Evolutionary conservation across 2,329 filamentous ascomycete genomes (phyloP).

Genomic region (Hysterium pulicare): DNA sequence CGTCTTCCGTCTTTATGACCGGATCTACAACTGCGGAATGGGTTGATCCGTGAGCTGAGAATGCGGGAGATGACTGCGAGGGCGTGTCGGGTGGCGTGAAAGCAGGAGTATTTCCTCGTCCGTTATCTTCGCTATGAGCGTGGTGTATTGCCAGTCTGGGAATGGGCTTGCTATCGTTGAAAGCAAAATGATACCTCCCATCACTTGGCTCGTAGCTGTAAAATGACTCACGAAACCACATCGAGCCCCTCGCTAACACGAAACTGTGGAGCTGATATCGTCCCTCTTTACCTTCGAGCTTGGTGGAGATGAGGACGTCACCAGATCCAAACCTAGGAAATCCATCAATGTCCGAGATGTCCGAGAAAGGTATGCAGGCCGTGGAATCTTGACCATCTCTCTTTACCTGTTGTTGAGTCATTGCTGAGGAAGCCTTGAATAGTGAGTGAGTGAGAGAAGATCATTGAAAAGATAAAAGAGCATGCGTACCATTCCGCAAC

Average conservation of each 20-base stretch:
- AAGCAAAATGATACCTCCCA: conserved; percentile 6
- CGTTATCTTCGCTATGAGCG: background rate
- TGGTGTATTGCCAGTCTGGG: conserved; percentile 4
- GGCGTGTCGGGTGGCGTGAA: background rate
- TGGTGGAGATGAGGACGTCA: conserved; percentile 12
- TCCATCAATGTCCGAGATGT: too few relatives aligned
- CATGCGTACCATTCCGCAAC: too few relatives aligned
- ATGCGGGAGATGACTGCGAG: background rate
- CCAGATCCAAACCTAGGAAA: conserved; percentile 16
- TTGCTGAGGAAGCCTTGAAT: too few relatives aligned
- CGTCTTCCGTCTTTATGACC: conserved; percentile 1
- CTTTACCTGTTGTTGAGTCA: too few relatives aligned
- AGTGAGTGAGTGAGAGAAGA: too few relatives aligned
- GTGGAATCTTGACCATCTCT: too few relatives aligned
- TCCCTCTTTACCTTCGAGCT: background rate
- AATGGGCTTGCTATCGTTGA: conserved; percentile 6
- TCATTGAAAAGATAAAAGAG: too few relatives aligned
- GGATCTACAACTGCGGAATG: background rate
- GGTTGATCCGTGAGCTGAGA: background rate
- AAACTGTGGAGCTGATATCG: conserved; percentile 14
- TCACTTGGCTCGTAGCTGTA: background rate
- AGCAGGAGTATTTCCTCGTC: background rate
- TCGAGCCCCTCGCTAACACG: conserved; percentile 10
- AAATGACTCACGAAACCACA: conserved; percentile 12
- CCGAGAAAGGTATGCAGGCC: too few relatives aligned